Conservation (phyloP, 768 basidiomycete species). For the Lentinula sp. region DNA sequence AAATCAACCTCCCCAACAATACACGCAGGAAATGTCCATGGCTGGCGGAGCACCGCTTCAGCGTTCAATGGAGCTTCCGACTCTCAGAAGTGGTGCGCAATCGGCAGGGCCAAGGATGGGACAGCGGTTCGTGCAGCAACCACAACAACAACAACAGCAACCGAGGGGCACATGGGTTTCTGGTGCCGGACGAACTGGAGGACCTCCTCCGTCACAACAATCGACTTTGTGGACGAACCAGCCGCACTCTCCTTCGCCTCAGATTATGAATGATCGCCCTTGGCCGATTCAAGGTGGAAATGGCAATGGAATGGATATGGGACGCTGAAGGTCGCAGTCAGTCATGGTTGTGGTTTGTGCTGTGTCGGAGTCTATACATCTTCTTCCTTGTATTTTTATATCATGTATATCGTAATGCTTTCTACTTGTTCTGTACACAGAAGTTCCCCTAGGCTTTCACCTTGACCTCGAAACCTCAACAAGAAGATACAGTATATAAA, state of each 20-base stretch:
- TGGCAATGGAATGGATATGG: conserved; percentile 32
- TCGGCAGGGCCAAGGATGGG: conserved; percentile 48
- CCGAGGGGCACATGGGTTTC: conserved; percentile 26
- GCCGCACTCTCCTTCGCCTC: conserved; percentile 33
- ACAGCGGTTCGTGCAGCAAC: conserved; percentile 40
- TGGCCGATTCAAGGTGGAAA: conserved; percentile 36
- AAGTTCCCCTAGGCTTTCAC: background rate
- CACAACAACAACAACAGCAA: conserved; percentile 22
- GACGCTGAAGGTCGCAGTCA: conserved; percentile 18
- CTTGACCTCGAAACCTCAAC: background rate
- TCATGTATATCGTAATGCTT: background rate
- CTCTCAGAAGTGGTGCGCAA: conserved; percentile 37
- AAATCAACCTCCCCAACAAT: conserved; percentile 9
- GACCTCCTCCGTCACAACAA: conserved; percentile 24
- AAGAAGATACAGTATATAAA: background rate
- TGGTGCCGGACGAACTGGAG: conserved; percentile 21
- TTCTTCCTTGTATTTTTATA: background rate
- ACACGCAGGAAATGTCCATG: background rate
- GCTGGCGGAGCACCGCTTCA: conserved; percentile 28
- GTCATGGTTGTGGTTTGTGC: background rate
- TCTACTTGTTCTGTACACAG: background rate
- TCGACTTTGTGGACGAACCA: conserved; percentile 34
- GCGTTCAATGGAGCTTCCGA: conserved; percentile 44
- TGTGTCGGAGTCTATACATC: background rate
- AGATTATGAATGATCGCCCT: conserved; percentile 32